Evolutionary conservation across 768 basidiomycete species (phyloP).

Genomic region (Nidularia sp.): DNA sequence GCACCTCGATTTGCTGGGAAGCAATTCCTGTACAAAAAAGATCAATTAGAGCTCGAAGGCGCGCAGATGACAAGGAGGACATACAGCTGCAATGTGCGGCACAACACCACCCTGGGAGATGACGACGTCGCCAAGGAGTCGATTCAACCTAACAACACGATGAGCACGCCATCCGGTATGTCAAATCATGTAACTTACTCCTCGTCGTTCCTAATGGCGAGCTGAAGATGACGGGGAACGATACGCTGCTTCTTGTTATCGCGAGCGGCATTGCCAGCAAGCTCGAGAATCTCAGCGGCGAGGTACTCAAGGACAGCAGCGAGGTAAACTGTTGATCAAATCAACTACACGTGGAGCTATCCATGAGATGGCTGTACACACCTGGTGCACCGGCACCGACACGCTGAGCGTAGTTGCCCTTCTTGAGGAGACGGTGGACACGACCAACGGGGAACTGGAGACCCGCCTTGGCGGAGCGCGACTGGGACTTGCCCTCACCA

Average conservation of each 20-base stretch:
- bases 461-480: conserved; percentile 72
- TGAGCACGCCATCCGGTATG: not conserved
- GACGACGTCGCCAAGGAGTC: conserved; percentile 75
- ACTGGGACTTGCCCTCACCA: conserved; percentile 50
- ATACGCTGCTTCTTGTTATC: conserved; percentile 96
- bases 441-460: conserved; percentile 91
- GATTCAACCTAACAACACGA: conserved; percentile 47
- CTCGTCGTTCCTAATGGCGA: conserved; percentile 93
- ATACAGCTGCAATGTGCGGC: conserved; percentile 61
- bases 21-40: conserved; percentile 25
- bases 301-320: conserved; percentile 92
- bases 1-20: conserved; percentile 36
- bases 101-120: conserved; percentile 96
- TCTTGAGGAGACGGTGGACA: conserved; percentile 86
- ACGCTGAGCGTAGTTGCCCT: conserved; percentile 82
- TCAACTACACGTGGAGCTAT: not conserved
- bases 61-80: conserved; percentile 3
- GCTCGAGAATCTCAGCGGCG: conserved; percentile 89
- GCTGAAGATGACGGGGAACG: conserved; percentile 90
- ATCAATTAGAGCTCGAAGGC: conserved; percentile 2
- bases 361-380: conserved; percentile 19
- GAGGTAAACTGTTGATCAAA: conserved; percentile 64
- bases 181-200: conserved; percentile 43
- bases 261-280: conserved; percentile 86
- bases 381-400: conserved; percentile 87